Evolutionary conservation across 495 filamentous ascomycete species (phyloP), one percentile per base, ranked within the genome.

Genomic region (Penicillium goetzii): DNA sequence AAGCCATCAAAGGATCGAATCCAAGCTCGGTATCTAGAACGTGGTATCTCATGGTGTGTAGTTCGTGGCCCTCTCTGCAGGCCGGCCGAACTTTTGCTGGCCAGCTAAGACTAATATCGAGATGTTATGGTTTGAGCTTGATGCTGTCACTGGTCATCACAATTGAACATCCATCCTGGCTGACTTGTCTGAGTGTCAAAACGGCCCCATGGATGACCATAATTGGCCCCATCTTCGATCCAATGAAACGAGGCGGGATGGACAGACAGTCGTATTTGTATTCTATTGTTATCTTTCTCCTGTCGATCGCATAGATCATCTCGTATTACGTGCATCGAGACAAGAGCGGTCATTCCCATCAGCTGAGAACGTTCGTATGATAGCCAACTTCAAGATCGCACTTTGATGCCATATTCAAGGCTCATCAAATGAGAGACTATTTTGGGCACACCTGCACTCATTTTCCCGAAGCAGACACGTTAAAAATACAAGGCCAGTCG

Each of bases 211-310:
- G 10, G 10, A 25, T 23, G 8, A 47, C 9, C 43, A 47, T 9
- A 25, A 47, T 23, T 23, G 43, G 43, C 43, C 19, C 43, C 43
- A 14, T 47, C 2, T 4, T 25, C 3, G 10, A 14, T 47, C 43
- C 43, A 47, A 47, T 47, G 43, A 47, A 47, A 23, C 9, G 10
- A 12, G 7, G 21, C 21, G 10, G 19, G 19, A 23, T 3, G 9
- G 11, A 25, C 8, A 17, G 43, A 23, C 15, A 10, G 43, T 47
- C 21, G 43, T 47, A 47, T 47, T 8, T 7, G 9, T 32, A 32
- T 32, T 32, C 43, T 47, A 47, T 47, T 47, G 43, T 47, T 25
- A 47, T 47, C 43, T 47, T 11, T 45, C 41, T 45, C 43, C 43
- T 47, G 21, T 47, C 43, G 43, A 47, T 23, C 43, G 21, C 25